phyloP scores from a whole-genome alignment of 345 rosid species.

The Trapa incisa region DNA sequence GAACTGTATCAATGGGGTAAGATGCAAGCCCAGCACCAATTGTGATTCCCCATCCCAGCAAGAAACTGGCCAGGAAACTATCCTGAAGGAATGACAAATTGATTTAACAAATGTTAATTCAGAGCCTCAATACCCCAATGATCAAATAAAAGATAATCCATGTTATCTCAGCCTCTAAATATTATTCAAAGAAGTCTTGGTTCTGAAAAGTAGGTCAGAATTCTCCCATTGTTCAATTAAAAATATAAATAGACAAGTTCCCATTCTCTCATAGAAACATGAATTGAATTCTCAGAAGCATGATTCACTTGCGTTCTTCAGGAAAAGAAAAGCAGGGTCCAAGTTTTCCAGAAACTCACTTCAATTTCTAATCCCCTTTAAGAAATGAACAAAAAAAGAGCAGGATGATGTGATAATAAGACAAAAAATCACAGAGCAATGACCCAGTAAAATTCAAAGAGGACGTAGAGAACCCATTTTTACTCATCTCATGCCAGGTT shows the following conservation, averaged over 20 bases:
- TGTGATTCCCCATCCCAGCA: constrained; percentile 73
- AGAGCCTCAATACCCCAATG: neutral
- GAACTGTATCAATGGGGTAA: constrained; percentile 75
- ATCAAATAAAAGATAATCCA: neutral
- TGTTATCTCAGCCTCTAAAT: too few relatives aligned
- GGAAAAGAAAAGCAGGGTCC: too few relatives aligned
- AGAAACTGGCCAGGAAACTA: constrained; percentile 71
- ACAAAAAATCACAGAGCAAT: too few relatives aligned
- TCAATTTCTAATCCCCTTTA: too few relatives aligned
- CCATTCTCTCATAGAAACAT: too few relatives aligned
- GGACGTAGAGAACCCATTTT: neutral
- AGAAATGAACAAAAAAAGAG: too few relatives aligned
- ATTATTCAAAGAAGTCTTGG: too few relatives aligned
- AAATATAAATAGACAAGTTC: neutral
- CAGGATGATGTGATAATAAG: too few relatives aligned
- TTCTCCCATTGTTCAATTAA: too few relatives aligned
- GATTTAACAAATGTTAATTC: neutral
- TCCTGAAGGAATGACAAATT: constrained; percentile 30
- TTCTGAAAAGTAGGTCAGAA: too few relatives aligned
- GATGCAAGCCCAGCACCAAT: constrained; percentile 74
- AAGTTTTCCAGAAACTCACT: too few relatives aligned
- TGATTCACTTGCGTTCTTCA: neutral
- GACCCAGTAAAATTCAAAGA: neutral
- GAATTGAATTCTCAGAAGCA: too few relatives aligned
- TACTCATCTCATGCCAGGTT: neutral